These are phyloP conservation scores for Spathaspora hagerdaliae DNA, from an alignment of 805 yeast genomes.

Conservation along the genomic window DNA sequence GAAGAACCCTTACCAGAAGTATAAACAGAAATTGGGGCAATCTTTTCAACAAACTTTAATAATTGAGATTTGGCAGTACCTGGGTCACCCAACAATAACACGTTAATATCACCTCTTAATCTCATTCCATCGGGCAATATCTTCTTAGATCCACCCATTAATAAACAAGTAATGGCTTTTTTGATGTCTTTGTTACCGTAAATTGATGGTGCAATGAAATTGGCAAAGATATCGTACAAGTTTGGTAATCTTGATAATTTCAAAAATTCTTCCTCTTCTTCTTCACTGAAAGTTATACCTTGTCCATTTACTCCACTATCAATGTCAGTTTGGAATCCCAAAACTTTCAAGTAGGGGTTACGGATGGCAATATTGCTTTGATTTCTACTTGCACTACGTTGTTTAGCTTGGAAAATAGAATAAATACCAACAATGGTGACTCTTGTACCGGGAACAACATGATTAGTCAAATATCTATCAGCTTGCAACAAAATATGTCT, in stretches of 20 bases:
- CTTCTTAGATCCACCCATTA: constrained; percentile 94
- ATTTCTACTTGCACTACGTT: constrained; percentile 41
- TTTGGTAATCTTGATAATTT: constrained; percentile 78
- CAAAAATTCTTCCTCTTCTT: constrained; percentile 90
- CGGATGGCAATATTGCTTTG: constrained; percentile 77
- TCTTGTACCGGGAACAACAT: constrained; percentile 91
- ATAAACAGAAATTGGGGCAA: constrained; percentile 89
- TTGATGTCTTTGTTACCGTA: constrained; percentile 92
- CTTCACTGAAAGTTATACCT: constrained; percentile 68
- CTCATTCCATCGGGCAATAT: constrained; percentile 93
- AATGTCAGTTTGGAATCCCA: constrained; percentile 84
- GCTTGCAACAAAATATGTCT: constrained; percentile 84
- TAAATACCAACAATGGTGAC: constrained; percentile 91
- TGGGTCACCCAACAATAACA: constrained; percentile 91
- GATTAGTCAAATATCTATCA: constrained; percentile 85
- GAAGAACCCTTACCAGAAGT: constrained; percentile 99
- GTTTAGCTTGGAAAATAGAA: constrained; percentile 76
- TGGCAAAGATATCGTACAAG: constrained; percentile 78
- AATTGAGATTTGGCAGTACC: constrained; percentile 98
- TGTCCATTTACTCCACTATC: constrained; percentile 63
- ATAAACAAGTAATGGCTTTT: constrained; percentile 84
- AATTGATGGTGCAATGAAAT: constrained; percentile 93
- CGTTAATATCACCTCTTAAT: constrained; percentile 95
- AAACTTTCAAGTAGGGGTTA: constrained; percentile 82
- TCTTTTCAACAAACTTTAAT: constrained; percentile 91